Evolutionary conservation across 2,329 filamentous ascomycete species (phyloP).

Genomic region (Graphilbum sp.): DNA sequence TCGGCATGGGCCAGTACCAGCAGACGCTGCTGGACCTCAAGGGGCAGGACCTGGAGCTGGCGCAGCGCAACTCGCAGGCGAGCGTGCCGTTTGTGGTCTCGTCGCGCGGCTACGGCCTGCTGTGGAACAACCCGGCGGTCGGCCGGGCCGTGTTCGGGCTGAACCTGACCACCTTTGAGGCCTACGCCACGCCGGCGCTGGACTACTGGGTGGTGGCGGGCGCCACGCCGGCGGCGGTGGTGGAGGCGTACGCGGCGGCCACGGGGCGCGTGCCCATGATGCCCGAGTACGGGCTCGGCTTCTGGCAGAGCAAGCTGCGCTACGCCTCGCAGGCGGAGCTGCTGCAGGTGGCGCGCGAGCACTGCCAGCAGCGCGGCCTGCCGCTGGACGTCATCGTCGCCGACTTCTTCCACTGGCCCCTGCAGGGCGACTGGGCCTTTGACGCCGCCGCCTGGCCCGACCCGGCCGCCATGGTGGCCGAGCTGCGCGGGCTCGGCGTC

Average conservation of each 20-base stretch:
- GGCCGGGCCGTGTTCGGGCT: slow-evolving; percentile 44
- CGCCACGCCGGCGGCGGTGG: slow-evolving; percentile 36
- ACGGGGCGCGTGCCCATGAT: slow-evolving; percentile 48
- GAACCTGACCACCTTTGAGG: slow-evolving; percentile 46
- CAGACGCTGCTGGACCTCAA: slow-evolving; percentile 47
- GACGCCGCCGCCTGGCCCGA: slow-evolving; percentile 49
- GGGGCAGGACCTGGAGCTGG: slow-evolving; percentile 44
- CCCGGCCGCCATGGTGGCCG: slow-evolving; percentile 37
- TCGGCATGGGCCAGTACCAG: slow-evolving; percentile 54
- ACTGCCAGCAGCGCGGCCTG: slow-evolving; percentile 31
- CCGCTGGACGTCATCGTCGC: slow-evolving; percentile 50
- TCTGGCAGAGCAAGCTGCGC: slow-evolving; percentile 52
- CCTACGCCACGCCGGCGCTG: slow-evolving; percentile 36
- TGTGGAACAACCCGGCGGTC: slow-evolving; percentile 51
- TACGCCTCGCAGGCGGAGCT: slow-evolving; percentile 52
- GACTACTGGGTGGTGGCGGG: slow-evolving; percentile 51
- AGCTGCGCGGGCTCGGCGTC: slow-evolving; percentile 39
- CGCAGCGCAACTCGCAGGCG: slow-evolving; percentile 50
- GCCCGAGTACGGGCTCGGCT: slow-evolving; percentile 51
- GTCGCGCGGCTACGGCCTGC: slow-evolving; percentile 41
- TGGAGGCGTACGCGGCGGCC: slow-evolving; percentile 35
- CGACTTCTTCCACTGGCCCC: slow-evolving; percentile 53
- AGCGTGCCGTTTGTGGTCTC: slow-evolving; percentile 46
- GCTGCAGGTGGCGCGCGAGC: slow-evolving; percentile 41
- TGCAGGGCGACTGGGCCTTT: slow-evolving; percentile 53